These are phyloP conservation scores for Thoreauomyces humboldtii DNA, from an alignment of 192 early-diverging fungal species.

Conservation along the genomic window DNA sequence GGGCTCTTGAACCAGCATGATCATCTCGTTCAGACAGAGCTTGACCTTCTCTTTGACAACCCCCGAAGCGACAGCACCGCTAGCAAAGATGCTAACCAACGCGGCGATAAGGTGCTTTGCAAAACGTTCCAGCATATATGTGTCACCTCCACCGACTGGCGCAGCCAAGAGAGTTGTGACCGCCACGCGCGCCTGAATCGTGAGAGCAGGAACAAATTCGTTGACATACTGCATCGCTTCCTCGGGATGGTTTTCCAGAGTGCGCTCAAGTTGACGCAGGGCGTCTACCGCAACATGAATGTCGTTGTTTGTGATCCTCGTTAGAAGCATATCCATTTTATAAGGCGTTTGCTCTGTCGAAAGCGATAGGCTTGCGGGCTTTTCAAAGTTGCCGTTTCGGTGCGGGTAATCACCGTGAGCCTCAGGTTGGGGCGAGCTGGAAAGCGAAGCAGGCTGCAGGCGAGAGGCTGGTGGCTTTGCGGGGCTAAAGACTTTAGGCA, in stretches of 20 bases:
- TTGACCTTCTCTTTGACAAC: conserved; percentile 66
- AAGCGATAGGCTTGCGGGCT: too few species aligned
- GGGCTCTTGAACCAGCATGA: conserved; percentile 78
- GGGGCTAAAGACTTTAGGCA: too few species aligned
- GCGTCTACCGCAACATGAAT: conserved; percentile 67
- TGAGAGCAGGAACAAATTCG: conserved; percentile 67
- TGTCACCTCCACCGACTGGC: conserved; percentile 31
- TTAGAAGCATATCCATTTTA: conserved; percentile 64
- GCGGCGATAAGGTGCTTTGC: conserved; percentile 80
- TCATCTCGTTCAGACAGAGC: conserved; percentile 71
- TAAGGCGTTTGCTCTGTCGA: conserved; percentile 19
- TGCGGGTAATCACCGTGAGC: too few species aligned
- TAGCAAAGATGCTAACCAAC: conserved; percentile 74
- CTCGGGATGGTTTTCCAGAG: conserved; percentile 53
- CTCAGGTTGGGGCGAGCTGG: too few species aligned
- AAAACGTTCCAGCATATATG: conserved; percentile 52
- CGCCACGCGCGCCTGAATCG: conserved; percentile 61
- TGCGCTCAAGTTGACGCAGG: conserved; percentile 70
- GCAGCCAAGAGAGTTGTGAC: conserved; percentile 65
- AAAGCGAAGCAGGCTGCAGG: too few species aligned
- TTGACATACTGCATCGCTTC: conserved; percentile 59
- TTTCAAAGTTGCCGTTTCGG: too few species aligned
- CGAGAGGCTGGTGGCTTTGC: too few species aligned
- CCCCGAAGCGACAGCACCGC: conserved; percentile 60
- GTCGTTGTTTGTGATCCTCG: conserved; percentile 67